Conservation (phyloP, 1,284 basidiomycete species). For the Uromyces viciae-fabae region DNA sequence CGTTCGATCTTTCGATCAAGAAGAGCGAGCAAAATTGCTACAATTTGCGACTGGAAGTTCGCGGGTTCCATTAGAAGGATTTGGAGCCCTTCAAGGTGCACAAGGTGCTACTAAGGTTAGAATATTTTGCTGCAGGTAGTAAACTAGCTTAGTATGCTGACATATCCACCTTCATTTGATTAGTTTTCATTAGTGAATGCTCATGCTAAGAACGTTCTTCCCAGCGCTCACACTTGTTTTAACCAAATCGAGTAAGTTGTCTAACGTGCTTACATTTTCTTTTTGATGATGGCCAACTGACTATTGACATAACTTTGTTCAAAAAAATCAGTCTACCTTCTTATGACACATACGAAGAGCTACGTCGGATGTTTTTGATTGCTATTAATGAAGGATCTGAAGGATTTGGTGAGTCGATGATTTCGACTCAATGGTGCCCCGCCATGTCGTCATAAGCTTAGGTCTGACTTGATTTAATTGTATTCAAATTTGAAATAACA, state of each 20-base stretch:
- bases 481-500: too few species aligned
- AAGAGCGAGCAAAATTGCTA: conserved; percentile 77
- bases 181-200: conserved; percentile 43
- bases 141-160: neutral
- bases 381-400: conserved; percentile 91
- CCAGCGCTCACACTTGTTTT: conserved; percentile 43
- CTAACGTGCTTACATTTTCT: neutral
- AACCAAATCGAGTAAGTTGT: conserved; percentile 43
- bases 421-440: too few species aligned
- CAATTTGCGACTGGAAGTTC: conserved; percentile 93
- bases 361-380: conserved; percentile 77
- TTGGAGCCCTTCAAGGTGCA: conserved; percentile 42
- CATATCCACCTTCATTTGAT: neutral
- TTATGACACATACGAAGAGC: conserved; percentile 88
- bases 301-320: neutral
- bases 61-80: conserved; percentile 87
- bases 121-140: neutral
- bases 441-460: too few species aligned
- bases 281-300: neutral
- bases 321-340: conserved; percentile 67
- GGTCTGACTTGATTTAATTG: too few species aligned
- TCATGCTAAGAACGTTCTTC: conserved; percentile 40
- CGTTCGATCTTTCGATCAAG: conserved; percentile 92
- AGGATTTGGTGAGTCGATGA: conserved; percentile 72
- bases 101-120: conserved; percentile 40